These are phyloP conservation scores for Mycena vitilis DNA, from an alignment of 768 basidiomycete species.

Conservation along the genomic window DNA sequence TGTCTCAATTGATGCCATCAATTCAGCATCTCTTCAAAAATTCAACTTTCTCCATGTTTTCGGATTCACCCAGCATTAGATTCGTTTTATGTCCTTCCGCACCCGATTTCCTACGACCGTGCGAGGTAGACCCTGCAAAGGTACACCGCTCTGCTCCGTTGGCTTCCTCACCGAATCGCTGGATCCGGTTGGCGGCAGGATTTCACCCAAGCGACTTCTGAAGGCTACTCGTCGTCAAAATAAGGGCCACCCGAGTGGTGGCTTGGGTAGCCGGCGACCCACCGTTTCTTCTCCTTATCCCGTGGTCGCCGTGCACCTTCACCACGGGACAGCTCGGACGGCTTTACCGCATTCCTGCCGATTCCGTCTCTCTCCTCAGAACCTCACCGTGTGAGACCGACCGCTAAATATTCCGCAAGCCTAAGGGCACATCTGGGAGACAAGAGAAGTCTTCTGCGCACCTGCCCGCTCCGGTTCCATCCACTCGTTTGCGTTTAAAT, in stretches of 20 bases:
- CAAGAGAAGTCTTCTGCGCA: too few species aligned
- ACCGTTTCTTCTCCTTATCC: neutral
- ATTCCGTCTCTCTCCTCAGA: neutral
- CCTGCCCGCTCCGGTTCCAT: too few species aligned
- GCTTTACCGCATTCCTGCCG: neutral
- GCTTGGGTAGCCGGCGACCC: neutral
- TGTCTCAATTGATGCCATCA: conserved; percentile 32
- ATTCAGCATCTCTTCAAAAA: neutral
- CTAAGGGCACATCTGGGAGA: too few species aligned
- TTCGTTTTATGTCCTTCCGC: neutral
- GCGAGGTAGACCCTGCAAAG: neutral
- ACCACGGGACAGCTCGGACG: neutral
- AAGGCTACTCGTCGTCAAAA: neutral
- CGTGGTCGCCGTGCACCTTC: neutral
- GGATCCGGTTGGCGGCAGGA: too few species aligned
- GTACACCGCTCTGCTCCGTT: neutral
- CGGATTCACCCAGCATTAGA: neutral
- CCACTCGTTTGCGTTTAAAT: conserved; percentile 12
- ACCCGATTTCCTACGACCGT: conserved; percentile 22
- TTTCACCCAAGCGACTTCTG: too few species aligned
- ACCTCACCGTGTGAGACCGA: conserved; percentile 2
- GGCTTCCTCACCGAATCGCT: neutral
- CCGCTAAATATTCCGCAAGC: neutral
- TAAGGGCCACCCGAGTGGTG: conserved; percentile 4
- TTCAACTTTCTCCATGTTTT: neutral